Percentiles rank a stretch among this genome's conserved stretches.
Conservation (phyloP, 495 filamentous ascomycete genomes). For the Lepraria neglecta region DNA sequence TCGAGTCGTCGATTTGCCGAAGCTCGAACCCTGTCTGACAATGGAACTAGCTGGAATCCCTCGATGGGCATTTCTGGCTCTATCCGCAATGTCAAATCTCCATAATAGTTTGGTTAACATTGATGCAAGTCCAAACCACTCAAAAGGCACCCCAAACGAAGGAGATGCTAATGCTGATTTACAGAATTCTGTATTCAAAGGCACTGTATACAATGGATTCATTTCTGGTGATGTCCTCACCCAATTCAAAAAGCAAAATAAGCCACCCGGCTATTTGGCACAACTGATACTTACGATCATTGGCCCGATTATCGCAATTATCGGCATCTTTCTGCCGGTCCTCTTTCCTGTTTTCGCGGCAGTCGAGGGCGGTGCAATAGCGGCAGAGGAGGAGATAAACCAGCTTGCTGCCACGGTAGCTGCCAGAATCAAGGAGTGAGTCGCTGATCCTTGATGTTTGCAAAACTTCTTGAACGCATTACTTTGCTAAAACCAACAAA, state of each 20-base stretch:
- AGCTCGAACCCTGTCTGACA: neutral
- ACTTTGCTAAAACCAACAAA: neutral
- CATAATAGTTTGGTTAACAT: neutral
- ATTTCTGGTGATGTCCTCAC: neutral
- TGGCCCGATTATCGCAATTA: neutral
- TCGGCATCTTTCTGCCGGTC: neutral
- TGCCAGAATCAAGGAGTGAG: neutral
- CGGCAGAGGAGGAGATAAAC: neutral
- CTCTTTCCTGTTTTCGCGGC: neutral
- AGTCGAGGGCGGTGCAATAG: neutral
- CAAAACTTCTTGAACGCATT: no score
- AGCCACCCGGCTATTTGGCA: neutral
- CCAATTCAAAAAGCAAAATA: neutral
- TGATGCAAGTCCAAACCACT: neutral
- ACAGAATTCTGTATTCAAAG: neutral
- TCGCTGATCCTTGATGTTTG: neutral
- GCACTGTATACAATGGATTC: neutral
- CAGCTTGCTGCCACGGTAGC: neutral
- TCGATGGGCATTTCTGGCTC: constrained; percentile 5
- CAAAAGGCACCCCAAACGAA: neutral
- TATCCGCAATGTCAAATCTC: neutral
- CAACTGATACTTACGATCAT: neutral
- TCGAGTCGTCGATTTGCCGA: neutral
- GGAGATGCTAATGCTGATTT: no score
- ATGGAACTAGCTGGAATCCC: neutral